These are phyloP conservation scores for Clausena lansium DNA, from an alignment of 345 rosid species.

Conservation along the genomic window DNA sequence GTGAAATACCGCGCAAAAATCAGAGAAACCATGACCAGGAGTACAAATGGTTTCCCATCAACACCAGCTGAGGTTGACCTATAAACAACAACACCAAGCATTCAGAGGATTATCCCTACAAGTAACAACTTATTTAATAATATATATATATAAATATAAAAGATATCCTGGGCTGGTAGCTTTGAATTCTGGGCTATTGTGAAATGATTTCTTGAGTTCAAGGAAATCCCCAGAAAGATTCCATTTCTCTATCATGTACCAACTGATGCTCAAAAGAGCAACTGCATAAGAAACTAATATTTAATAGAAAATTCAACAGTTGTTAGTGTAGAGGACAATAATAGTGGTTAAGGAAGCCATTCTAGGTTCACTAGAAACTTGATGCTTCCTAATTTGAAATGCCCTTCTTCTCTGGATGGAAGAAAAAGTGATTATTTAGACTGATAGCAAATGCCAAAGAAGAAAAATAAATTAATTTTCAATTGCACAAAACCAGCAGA, in stretches of 20 bases:
- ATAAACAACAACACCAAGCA: constrained; percentile 15
- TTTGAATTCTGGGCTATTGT: neutral
- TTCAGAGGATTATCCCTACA: neutral
- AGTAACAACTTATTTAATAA: neutral
- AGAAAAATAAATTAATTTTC: neutral
- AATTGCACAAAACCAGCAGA: neutral
- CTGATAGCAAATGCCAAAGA: neutral
- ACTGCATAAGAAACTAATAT: neutral
- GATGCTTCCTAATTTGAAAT: neutral
- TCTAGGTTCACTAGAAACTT: neutral
- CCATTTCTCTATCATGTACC: neutral
- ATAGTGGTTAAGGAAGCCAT: too few relatives aligned
- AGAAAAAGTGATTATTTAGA: neutral
- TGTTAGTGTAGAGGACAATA: neutral
- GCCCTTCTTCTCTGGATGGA: too few relatives aligned
- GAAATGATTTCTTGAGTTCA: neutral
- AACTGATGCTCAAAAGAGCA: neutral
- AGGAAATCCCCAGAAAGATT: neutral
- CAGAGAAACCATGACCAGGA: constrained; percentile 23
- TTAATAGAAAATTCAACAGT: neutral
- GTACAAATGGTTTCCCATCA: constrained; percentile 32
- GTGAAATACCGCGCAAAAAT: constrained; percentile 29
- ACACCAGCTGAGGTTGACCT: constrained; percentile 54
- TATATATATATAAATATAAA: neutral
- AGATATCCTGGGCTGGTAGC: neutral